These are phyloP conservation scores for Collybiopsis luxurians DNA, from an alignment of 768 basidiomycete species.

Conservation along the genomic window DNA sequence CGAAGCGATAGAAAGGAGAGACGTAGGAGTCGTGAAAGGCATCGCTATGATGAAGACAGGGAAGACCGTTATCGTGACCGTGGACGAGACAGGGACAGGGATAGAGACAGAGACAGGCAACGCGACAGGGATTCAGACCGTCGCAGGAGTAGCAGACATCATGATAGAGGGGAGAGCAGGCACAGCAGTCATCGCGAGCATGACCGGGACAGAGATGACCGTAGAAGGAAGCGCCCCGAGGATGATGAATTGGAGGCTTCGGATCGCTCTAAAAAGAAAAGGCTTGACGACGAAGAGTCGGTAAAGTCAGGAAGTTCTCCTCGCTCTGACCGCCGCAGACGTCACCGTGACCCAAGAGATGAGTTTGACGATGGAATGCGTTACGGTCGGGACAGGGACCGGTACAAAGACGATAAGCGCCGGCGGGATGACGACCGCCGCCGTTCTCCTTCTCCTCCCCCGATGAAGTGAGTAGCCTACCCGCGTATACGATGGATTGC, in stretches of 20 bases:
- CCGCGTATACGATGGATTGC: no score
- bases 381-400: conserved; percentile 38
- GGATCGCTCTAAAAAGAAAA: conserved; percentile 65
- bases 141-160: conserved; percentile 46
- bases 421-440: conserved; percentile 23
- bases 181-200: conserved; percentile 51
- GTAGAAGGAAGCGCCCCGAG: conserved; percentile 68
- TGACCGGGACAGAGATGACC: conserved; percentile 50
- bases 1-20: conserved; percentile 53
- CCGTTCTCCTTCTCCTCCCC: conserved; percentile 39
- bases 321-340: conserved; percentile 48
- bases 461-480: conserved; percentile 39
- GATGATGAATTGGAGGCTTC: conserved; percentile 45
- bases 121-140: conserved; percentile 27
- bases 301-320: neutral
- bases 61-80: conserved; percentile 57
- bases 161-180: conserved; percentile 53
- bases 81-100: conserved; percentile 41
- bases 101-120: conserved; percentile 45
- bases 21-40: conserved; percentile 61
- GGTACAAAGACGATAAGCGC: conserved; percentile 36
- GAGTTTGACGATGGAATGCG: conserved; percentile 59
- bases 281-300: conserved; percentile 48
- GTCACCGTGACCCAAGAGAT: conserved; percentile 53
- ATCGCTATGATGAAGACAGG: conserved; percentile 53